Conservation (phyloP, 2,329 filamentous ascomycete species). For the Cordyceps tenuipes region DNA sequence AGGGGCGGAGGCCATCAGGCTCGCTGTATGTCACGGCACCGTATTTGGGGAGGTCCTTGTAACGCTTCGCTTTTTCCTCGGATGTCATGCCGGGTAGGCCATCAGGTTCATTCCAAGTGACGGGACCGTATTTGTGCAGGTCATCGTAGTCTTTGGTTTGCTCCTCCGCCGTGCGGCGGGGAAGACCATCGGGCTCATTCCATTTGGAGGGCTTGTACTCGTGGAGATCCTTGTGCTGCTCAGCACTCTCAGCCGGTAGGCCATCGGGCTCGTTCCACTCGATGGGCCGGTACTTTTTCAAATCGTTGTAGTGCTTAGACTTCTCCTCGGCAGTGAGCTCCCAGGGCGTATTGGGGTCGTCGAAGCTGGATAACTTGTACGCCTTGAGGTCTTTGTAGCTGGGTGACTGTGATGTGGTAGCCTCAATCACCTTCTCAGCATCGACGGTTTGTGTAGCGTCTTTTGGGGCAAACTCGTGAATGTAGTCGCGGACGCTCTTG, state of each 20-base stretch:
- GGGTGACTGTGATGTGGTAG: conserved; percentile 18
- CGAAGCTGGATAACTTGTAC: conserved; percentile 23
- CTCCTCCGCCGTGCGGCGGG: conserved; percentile 19
- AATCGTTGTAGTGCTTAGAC: conserved; percentile 22
- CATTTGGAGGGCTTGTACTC: conserved; percentile 22
- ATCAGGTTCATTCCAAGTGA: conserved; percentile 22
- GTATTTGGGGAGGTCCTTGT: conserved; percentile 29
- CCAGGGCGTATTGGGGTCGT: conserved; percentile 20
- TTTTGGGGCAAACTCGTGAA: conserved; percentile 18
- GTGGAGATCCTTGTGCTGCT: conserved; percentile 22
- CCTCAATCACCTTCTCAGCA: conserved; percentile 18
- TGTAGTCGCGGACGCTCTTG: conserved; percentile 26
- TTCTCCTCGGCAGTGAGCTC: conserved; percentile 21
- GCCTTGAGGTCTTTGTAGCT: conserved; percentile 30
- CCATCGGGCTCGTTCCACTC: conserved; percentile 17
- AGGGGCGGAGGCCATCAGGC: conserved; percentile 22
- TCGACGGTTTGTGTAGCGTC: conserved; percentile 10
- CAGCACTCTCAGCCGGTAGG: conserved; percentile 7
- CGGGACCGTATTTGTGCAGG: conserved; percentile 21
- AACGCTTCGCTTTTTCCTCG: conserved; percentile 29
- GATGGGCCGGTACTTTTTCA: conserved; percentile 20
- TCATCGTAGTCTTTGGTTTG: conserved; percentile 26
- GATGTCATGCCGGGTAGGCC: conserved; percentile 17
- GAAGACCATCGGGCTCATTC: conserved; percentile 19
- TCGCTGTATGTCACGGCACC: conserved; percentile 23